phyloP scores from a whole-genome alignment of 1,284 basidiomycete genomes.

The Fomitopsis palustris region DNA sequence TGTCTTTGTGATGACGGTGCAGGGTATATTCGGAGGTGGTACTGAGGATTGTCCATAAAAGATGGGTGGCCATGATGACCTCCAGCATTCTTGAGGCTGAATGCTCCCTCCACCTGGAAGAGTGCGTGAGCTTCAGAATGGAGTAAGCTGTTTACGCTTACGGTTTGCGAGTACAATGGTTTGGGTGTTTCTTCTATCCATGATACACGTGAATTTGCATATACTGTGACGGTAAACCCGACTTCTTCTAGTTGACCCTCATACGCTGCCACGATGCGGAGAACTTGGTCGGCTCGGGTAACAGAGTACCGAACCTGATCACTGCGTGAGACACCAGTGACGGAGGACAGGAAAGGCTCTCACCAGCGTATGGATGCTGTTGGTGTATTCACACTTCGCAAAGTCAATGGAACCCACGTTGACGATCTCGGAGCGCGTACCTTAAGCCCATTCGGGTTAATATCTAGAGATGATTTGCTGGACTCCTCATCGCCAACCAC shows the following conservation, averaged over 20 bases:
- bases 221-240: slow-evolving; percentile 63
- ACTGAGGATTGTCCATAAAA: slow-evolving; percentile 92
- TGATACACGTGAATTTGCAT: slow-evolving; percentile 39
- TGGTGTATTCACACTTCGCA: slow-evolving; percentile 69
- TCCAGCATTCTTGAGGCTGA: slow-evolving; percentile 75
- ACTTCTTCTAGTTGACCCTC: slow-evolving; percentile 58
- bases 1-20: neutral
- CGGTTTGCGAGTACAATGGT: slow-evolving; percentile 45
- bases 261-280: slow-evolving; percentile 61
- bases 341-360: slow-evolving; percentile 11
- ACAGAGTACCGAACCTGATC: slow-evolving; percentile 33
- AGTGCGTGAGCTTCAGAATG: slow-evolving; percentile 8
- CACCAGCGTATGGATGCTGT: slow-evolving; percentile 75
- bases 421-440: too few species aligned
- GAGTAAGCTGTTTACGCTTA: slow-evolving; percentile 13
- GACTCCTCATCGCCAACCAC: slow-evolving; percentile 41
- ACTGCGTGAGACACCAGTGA: neutral
- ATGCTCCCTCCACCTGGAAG: slow-evolving; percentile 52
- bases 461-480: neutral
- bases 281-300: slow-evolving; percentile 34
- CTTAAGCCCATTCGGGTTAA: slow-evolving; percentile 17
- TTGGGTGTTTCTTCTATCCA: slow-evolving; percentile 46
- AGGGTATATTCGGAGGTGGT: slow-evolving; percentile 57
- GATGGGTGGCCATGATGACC: slow-evolving; percentile 79
- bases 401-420: neutral